Evolutionary conservation across 805 yeast species (phyloP).

Genomic region (Saturnispora halmiae): DNA sequence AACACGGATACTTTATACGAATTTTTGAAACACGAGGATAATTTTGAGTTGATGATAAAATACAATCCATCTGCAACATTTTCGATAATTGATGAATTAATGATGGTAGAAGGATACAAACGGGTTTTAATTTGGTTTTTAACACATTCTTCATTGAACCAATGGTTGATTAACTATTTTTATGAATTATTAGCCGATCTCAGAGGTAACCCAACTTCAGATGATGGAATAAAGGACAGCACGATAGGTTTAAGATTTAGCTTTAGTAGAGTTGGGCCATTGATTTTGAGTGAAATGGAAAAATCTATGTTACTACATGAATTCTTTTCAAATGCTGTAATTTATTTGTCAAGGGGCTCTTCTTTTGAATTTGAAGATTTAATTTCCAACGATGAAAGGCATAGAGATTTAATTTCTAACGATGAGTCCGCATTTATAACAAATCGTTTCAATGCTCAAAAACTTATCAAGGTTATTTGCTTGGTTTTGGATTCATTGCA

Average conservation of each 20-base stretch:
- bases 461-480: slow-evolving; percentile 47
- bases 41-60: slow-evolving; percentile 41
- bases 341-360: slow-evolving; percentile 32
- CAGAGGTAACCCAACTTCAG: slow-evolving; percentile 35
- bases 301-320: slow-evolving; percentile 61
- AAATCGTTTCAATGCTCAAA: slow-evolving; percentile 27
- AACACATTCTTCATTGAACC: slow-evolving; percentile 51
- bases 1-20: slow-evolving; percentile 46
- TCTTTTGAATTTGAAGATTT: slow-evolving; percentile 19
- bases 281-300: slow-evolving; percentile 51
- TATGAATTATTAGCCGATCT: slow-evolving; percentile 49
- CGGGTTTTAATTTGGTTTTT: slow-evolving; percentile 58
- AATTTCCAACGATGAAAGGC: slow-evolving; percentile 12
- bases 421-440: slow-evolving; percentile 25
- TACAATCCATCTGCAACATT: slow-evolving; percentile 46
- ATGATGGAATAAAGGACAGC: slow-evolving; percentile 13
- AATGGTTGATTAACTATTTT: slow-evolving; percentile 50
- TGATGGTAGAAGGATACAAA: slow-evolving; percentile 59
- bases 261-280: slow-evolving; percentile 50
- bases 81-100: slow-evolving; percentile 56
- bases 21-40: slow-evolving; percentile 34
- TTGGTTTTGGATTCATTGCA: slow-evolving; percentile 50
- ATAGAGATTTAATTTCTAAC: slow-evolving; percentile 9
- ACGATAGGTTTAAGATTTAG: slow-evolving; percentile 16
- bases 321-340: slow-evolving; percentile 48